These are phyloP conservation scores for Sporothrix schenckii DNA, from an alignment of 2,329 filamentous ascomycete genomes.

Conservation along the genomic window DNA sequence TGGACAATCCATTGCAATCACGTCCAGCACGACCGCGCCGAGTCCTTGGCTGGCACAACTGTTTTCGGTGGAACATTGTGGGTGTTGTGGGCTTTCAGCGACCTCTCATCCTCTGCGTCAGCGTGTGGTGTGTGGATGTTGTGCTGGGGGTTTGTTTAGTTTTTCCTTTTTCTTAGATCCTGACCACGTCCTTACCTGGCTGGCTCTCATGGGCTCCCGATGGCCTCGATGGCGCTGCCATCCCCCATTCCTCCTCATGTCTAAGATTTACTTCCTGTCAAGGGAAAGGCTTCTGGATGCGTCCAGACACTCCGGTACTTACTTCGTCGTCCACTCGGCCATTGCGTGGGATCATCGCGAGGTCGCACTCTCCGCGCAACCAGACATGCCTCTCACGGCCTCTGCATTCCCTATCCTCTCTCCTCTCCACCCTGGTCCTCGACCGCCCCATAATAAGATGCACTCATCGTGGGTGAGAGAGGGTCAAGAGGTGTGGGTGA, in stretches of 20 bases:
- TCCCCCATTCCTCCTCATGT: not conserved
- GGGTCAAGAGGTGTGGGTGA: constrained; percentile 3
- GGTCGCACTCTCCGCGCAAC: constrained; percentile 3
- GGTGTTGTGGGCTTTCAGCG: not conserved
- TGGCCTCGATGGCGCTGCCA: not conserved
- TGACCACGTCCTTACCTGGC: constrained; percentile 6
- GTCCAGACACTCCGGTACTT: not conserved
- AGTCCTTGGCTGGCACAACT: constrained; percentile 5
- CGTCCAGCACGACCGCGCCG: not conserved
- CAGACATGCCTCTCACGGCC: constrained; percentile 19
- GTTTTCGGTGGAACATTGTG: constrained; percentile 3
- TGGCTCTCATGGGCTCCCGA: not conserved
- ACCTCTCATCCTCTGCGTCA: not conserved
- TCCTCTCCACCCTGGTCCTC: constrained; percentile 7
- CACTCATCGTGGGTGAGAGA: constrained; percentile 15
- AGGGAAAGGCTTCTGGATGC: constrained; percentile 10
- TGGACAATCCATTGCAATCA: constrained; percentile 3
- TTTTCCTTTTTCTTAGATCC: constrained; percentile 21
- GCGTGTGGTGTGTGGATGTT: not conserved
- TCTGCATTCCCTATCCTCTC: constrained; percentile 14
- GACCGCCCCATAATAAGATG: constrained; percentile 19
- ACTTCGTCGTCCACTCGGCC: not conserved
- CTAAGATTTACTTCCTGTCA: not conserved
- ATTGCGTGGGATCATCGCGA: not conserved
- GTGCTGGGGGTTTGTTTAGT: not conserved